Percentiles rank a stretch among this genome's conserved stretches.
These are phyloP conservation scores for Rhizomucor pusillus DNA, from an alignment of 371 early-diverging fungal species.

Conservation along the genomic window DNA sequence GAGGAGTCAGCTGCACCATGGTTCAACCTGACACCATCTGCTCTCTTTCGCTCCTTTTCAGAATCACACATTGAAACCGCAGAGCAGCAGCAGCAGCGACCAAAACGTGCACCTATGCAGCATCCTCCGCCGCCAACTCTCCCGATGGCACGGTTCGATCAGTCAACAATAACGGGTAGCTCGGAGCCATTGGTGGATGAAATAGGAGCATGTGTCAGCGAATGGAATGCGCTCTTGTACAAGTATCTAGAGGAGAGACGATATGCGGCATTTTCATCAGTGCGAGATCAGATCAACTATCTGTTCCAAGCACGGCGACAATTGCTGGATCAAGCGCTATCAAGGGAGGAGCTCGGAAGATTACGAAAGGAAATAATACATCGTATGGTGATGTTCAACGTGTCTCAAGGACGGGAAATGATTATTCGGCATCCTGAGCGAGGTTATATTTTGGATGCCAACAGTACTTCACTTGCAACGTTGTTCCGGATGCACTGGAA, in stretches of 20 bases:
- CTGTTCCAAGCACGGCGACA: conserved; percentile 68
- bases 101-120: not conserved
- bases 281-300: conserved; percentile 55
- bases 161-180: conserved; percentile 54
- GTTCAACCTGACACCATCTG: not conserved
- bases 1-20: conserved; percentile 9
- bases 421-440: conserved; percentile 65
- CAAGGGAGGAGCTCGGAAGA: conserved; percentile 57
- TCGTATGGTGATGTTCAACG: conserved; percentile 57
- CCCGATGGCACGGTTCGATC: conserved; percentile 49
- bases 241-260: conserved; percentile 50
- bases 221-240: conserved; percentile 62
- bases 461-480: conserved; percentile 54
- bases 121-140: conserved; percentile 23
- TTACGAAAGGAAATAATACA: conserved; percentile 60
- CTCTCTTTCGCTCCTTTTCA: conserved; percentile 22
- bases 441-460: conserved; percentile 59
- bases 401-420: conserved; percentile 53
- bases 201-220: conserved; percentile 62
- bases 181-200: conserved; percentile 71
- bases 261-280: conserved; percentile 54
- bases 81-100: conserved; percentile 2
- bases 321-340: conserved; percentile 63
- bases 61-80: conserved; percentile 24
- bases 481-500: conserved; percentile 60